These are phyloP conservation scores for Cutaneotrichosporon sp. DNA, from an alignment of 1,284 basidiomycete species.

Conservation along the genomic window DNA sequence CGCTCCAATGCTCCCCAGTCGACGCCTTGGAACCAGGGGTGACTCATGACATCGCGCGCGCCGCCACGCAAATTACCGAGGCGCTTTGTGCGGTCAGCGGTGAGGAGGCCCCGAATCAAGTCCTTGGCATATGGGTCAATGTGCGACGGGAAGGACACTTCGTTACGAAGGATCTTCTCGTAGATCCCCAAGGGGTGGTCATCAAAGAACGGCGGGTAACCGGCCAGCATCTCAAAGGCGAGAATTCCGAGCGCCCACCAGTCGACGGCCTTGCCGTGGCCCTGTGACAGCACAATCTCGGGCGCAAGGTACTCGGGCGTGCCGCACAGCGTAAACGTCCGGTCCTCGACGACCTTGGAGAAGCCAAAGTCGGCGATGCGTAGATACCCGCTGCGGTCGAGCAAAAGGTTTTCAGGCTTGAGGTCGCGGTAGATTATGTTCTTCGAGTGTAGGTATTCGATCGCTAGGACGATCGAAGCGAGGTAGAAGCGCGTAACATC, in stretches of 20 bases:
- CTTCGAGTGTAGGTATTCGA: slow-evolving; percentile 55
- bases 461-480: slow-evolving; percentile 57
- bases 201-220: slow-evolving; percentile 55
- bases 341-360: slow-evolving; percentile 55
- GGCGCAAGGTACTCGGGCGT: slow-evolving; percentile 57
- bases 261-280: slow-evolving; percentile 58
- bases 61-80: slow-evolving; percentile 57
- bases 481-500: slow-evolving; percentile 59
- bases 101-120: slow-evolving; percentile 55
- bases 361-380: slow-evolving; percentile 59
- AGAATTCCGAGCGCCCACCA: slow-evolving; percentile 59
- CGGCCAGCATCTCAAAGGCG: slow-evolving; percentile 56
- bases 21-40: slow-evolving; percentile 57
- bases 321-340: slow-evolving; percentile 55
- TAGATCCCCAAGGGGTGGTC: slow-evolving; percentile 54
- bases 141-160: slow-evolving; percentile 55
- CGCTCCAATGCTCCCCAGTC: slow-evolving; percentile 55
- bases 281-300: slow-evolving; percentile 55
- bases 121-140: slow-evolving; percentile 56
- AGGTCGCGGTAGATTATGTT: slow-evolving; percentile 58
- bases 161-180: slow-evolving; percentile 55
- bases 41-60: slow-evolving; percentile 56
- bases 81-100: slow-evolving; percentile 54
- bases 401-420: slow-evolving; percentile 58
- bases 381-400: slow-evolving; percentile 54